Conservation (phyloP, 2,329 filamentous ascomycete species). For the Alternaria dauci region DNA sequence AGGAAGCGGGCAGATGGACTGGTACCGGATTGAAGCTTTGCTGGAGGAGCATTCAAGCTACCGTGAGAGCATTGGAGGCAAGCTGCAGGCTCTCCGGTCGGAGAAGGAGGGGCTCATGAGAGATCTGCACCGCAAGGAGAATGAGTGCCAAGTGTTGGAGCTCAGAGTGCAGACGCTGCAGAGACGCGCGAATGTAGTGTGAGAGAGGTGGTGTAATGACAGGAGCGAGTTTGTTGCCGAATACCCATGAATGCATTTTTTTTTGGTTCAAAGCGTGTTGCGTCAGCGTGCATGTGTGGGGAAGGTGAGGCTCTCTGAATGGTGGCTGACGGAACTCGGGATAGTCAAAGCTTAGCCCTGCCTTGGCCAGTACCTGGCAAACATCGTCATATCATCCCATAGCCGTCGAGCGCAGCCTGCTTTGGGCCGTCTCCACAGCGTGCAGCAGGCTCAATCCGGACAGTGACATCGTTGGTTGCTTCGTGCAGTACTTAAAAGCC, state of each 20-base stretch:
- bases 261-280: not conserved
- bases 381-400: conserved; percentile 24
- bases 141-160: conserved; percentile 51
- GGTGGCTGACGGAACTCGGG: conserved; percentile 16
- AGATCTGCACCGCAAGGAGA: conserved; percentile 51
- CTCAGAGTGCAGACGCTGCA: conserved; percentile 47
- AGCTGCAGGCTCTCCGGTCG: conserved; percentile 49
- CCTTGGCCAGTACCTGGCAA: conserved; percentile 23
- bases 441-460: not conserved
- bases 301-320: not conserved
- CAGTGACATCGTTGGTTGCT: conserved; percentile 17
- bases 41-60: conserved; percentile 52
- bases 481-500: conserved; percentile 11
- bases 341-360: conserved; percentile 19
- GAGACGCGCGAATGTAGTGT: conserved; percentile 28
- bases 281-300: conserved; percentile 5
- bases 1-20: conserved; percentile 30
- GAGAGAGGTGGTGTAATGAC: not conserved
- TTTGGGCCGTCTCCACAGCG: not conserved
- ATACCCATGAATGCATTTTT: not conserved
- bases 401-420: conserved; percentile 3
- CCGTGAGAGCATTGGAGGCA: conserved; percentile 49
- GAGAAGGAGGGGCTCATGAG: conserved; percentile 53
- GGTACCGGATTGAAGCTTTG: conserved; percentile 50
- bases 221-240: not conserved